Percentiles rank a stretch among this genome's conserved stretches.
phyloP scores from a whole-genome alignment of 1,284 basidiomycete species.

The Rhodotorula mucilaginosa region DNA sequence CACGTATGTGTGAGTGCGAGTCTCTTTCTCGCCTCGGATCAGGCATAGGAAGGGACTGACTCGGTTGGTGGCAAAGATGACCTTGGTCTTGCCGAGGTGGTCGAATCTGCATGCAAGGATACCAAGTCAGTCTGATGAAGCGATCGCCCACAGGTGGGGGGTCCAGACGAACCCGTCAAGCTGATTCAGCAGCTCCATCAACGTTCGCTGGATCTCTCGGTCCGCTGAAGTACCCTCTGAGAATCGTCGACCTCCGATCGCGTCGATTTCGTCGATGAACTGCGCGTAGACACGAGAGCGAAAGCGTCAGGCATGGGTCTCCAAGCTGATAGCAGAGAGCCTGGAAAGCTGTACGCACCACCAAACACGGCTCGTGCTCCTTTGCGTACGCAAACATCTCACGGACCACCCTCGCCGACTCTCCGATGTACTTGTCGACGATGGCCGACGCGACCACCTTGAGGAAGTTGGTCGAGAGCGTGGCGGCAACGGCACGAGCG shows the following conservation, averaged over 20 bases:
- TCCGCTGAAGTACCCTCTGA: conserved; percentile 98
- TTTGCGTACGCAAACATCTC: conserved; percentile 99
- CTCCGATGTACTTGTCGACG: conserved; percentile 99
- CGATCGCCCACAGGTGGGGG: not conserved
- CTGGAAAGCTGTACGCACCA: conserved; percentile 48
- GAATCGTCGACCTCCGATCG: conserved; percentile 92
- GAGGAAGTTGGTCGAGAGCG: conserved; percentile 92
- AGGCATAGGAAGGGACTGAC: conserved; percentile 7
- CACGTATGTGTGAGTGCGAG: not conserved
- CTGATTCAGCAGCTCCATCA: conserved; percentile 99
- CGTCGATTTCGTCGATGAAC: conserved; percentile 99
- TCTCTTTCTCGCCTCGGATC: too few species aligned
- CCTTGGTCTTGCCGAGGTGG: conserved; percentile 88
- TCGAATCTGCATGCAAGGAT: conserved; percentile 61
- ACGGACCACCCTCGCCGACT: conserved; percentile 87
- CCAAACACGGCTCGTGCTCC: conserved; percentile 98
- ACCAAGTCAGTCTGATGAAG: not conserved
- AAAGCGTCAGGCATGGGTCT: not conserved
- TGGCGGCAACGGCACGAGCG: conserved; percentile 92
- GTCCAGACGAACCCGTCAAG: conserved; percentile 73
- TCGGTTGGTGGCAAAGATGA: conserved; percentile 98
- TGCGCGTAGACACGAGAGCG: not conserved
- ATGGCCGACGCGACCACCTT: conserved; percentile 99
- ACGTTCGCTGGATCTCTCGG: conserved; percentile 95
- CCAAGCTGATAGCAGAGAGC: not conserved